A percentile compares a stretch with the other conserved stretches of the same genome.
phyloP scores from a whole-genome alignment of 495 filamentous ascomycete genomes.

The Acidomyces sp. region DNA sequence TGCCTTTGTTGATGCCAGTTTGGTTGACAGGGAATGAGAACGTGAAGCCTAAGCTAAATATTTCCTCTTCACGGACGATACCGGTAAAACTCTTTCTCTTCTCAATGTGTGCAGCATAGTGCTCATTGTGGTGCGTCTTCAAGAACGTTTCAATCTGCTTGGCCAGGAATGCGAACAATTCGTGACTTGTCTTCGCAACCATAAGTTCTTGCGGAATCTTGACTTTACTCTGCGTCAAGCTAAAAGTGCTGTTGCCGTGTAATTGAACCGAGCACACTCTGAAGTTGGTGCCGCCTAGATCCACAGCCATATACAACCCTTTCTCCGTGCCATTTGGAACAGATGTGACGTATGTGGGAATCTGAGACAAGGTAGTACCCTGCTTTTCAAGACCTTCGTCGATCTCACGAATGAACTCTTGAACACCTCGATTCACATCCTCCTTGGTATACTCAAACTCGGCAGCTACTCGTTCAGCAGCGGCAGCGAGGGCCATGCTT shows the following conservation, averaged over 20 bases:
- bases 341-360: slow-evolving; percentile 88
- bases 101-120: slow-evolving; percentile 59
- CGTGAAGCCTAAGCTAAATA: slow-evolving; percentile 89
- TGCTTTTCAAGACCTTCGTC: slow-evolving; percentile 71
- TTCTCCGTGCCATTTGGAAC: slow-evolving; percentile 98
- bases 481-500: slow-evolving; percentile 49
- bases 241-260: slow-evolving; percentile 85
- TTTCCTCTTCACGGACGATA: slow-evolving; percentile 42
- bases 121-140: slow-evolving; percentile 72
- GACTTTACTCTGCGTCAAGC: slow-evolving; percentile 80
- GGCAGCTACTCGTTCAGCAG: slow-evolving; percentile 63
- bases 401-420: slow-evolving; percentile 77
- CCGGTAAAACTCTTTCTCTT: slow-evolving; percentile 43
- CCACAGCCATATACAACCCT: slow-evolving; percentile 92
- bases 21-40: slow-evolving; percentile 97
- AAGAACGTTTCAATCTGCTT: slow-evolving; percentile 84
- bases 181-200: slow-evolving; percentile 71
- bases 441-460: slow-evolving; percentile 78
- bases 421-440: slow-evolving; percentile 63
- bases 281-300: slow-evolving; percentile 95
- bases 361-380: slow-evolving; percentile 76
- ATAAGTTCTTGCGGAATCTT: slow-evolving; percentile 81
- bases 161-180: slow-evolving; percentile 86
- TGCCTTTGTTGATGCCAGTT: slow-evolving; percentile 82
- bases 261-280: slow-evolving; percentile 89